Base-by-base conservation (phyloP, 805 yeast species). In the Komagataella mondaviorum region DNA sequence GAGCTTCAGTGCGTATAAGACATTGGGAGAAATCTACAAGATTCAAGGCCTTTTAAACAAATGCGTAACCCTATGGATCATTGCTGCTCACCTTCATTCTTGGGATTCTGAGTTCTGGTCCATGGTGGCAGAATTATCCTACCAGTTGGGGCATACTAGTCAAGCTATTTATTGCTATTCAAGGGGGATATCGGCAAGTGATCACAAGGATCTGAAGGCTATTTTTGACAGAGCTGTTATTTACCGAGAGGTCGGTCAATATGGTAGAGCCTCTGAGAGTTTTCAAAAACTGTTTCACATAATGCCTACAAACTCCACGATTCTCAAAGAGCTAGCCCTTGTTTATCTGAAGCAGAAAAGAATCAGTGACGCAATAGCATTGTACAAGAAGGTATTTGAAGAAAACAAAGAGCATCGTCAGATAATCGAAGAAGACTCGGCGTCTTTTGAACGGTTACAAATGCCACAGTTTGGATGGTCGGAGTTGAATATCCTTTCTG, bases 101-200 rank as follows among this genome's bases (percentile, higher is more conserved):
- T 77, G 80, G 64, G 95, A 90, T 66, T 79, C 80, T 59, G 81
- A 74, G 23, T 80, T 87, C 55, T 88, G 96, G 89, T 78, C 80
- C 44, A 75, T 75, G 24, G 85, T 93, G 24, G 97, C 85, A 0
- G 84, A 77, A 51, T 63, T 80, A 51, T 79, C 87, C 51, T 73
- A 70, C 1, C 82, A 80, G 45, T 66, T 85, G 57, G 86, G 86
- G 0, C 86, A 83, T 58, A 68, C 71, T 1, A 77, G 85, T 46
- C 95, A 86, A 64, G 95, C 95, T 0, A 71, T 85, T 16, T 83
- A 84, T 56, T 86, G 95, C 67, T 88, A 82, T 59, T 74, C 82
- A 8, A 74, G 83, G 49, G 88, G 86, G 1, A 73, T 84, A 18
- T 63, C 75, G 10, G 61, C 72, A 3, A 63, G 70, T 36, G 59